Percentiles rank a stretch among this genome's conserved stretches.
phyloP scores from a whole-genome alignment of 2,329 filamentous ascomycete species.

The Plectosphaerella plurivora region DNA sequence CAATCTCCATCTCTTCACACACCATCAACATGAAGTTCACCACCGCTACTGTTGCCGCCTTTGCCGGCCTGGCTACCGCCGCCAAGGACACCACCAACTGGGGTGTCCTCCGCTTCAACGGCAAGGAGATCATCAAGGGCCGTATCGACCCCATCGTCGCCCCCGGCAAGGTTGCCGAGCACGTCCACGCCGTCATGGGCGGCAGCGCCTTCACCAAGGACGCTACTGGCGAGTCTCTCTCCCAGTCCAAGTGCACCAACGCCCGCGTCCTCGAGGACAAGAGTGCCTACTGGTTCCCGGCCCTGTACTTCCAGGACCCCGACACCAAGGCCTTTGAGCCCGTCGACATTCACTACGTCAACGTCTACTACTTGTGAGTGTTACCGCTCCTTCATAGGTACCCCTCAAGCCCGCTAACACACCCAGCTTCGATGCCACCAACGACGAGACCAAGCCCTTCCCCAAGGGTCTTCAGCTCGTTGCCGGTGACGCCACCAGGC shows the following conservation, averaged over 20 bases:
- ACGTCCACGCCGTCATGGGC: conserved; percentile 69
- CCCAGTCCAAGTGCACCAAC: conserved; percentile 64
- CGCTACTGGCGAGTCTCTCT: conserved; percentile 56
- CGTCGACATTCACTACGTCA: conserved; percentile 68
- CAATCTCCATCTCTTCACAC: not conserved
- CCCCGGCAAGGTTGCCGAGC: conserved; percentile 52
- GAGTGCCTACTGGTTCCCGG: conserved; percentile 75
- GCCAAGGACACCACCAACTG: conserved; percentile 43
- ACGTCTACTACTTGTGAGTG: conserved; percentile 68
- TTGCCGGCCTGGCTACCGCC: conserved; percentile 30
- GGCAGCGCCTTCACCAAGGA: conserved; percentile 62
- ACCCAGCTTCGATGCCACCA: conserved; percentile 52
- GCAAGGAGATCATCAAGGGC: conserved; percentile 57
- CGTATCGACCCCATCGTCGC: conserved; percentile 65
- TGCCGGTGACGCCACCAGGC: conserved; percentile 56
- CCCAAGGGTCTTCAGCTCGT: conserved; percentile 69
- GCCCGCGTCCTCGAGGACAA: conserved; percentile 64
- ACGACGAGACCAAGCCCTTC: conserved; percentile 66
- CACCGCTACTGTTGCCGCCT: conserved; percentile 18
- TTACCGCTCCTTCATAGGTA: not conserved
- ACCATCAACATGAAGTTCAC: conserved; percentile 24
- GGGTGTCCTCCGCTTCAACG: conserved; percentile 68
- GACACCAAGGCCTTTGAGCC: conserved; percentile 58
- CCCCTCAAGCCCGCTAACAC: conserved; percentile 17
- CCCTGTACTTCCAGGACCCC: conserved; percentile 63